A percentile compares a stretch with the other conserved stretches of the same genome.
phyloP scores from a whole-genome alignment of 2,329 filamentous ascomycete genomes.

The Xylariaceae sp. region DNA sequence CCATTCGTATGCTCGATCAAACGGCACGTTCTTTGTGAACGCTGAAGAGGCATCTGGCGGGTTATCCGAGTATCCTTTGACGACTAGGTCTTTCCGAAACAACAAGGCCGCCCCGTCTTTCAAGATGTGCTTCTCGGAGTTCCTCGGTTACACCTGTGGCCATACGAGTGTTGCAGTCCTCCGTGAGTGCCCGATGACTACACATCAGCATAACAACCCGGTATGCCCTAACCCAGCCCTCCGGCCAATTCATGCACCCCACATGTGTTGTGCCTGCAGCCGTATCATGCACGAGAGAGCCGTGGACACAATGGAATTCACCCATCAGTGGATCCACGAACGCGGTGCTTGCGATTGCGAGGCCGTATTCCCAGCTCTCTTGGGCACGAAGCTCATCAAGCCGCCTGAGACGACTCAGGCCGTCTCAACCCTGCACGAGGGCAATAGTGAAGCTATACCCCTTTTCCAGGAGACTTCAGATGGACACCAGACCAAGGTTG shows the following conservation, averaged over 20 bases:
- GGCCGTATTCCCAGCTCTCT: slow-evolving; percentile 36
- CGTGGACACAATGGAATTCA: slow-evolving; percentile 39
- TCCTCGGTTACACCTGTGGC: slow-evolving; percentile 46
- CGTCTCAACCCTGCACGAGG: neutral
- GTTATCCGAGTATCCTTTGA: too few species aligned
- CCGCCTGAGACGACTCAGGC: neutral
- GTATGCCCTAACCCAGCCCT: slow-evolving; percentile 32
- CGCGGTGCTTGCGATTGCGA: slow-evolving; percentile 41
- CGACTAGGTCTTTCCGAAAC: too few species aligned
- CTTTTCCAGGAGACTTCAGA: slow-evolving; percentile 19
- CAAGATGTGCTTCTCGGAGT: slow-evolving; percentile 47
- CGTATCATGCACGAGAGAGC: slow-evolving; percentile 39
- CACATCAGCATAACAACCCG: slow-evolving; percentile 34
- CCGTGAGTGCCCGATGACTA: slow-evolving; percentile 44
- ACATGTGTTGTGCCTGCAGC: slow-evolving; percentile 40
- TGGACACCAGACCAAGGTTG: slow-evolving; percentile 17
- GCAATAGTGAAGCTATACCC: neutral
- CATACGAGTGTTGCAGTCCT: slow-evolving; percentile 42
- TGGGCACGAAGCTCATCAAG: slow-evolving; percentile 33
- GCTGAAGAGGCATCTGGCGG: too few species aligned
- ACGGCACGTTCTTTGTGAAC: too few species aligned
- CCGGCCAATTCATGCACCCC: slow-evolving; percentile 31
- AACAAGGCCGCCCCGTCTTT: neutral
- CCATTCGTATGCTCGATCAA: too few species aligned
- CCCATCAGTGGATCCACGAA: slow-evolving; percentile 45